A percentile compares a stretch with the other conserved stretches of the same genome.
These are phyloP conservation scores for Flagelloscypha sp. DNA, from an alignment of 768 basidiomycete species.

Conservation along the genomic window DNA sequence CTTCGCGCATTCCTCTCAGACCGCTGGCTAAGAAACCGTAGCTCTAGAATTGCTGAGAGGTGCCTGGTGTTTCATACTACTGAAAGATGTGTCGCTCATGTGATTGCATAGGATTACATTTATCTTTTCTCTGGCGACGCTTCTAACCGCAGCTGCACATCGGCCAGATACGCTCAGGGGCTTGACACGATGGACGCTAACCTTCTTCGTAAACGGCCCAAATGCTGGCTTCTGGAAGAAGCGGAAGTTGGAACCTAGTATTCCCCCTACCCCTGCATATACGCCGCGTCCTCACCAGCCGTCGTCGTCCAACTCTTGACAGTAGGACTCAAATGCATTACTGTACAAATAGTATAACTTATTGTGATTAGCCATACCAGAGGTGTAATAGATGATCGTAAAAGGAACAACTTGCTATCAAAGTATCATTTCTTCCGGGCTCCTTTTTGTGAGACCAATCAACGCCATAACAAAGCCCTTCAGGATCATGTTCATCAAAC, in stretches of 20 bases:
- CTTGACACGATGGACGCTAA: conserved; percentile 62
- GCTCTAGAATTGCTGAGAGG: conserved; percentile 46
- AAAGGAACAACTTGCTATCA: conserved; percentile 88
- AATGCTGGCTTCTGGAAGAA: conserved; percentile 47
- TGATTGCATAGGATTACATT: conserved; percentile 42
- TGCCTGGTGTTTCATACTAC: conserved; percentile 20
- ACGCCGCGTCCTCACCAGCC: no score
- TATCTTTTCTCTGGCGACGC: conserved; percentile 52
- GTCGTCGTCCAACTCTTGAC: no score
- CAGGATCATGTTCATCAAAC: conserved; percentile 72
- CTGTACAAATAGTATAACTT: no score
- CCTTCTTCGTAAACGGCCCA: conserved; percentile 58
- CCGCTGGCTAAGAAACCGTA: conserved; percentile 35
- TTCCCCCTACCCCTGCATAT: no score
- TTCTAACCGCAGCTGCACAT: conserved; percentile 57
- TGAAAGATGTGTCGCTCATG: conserved; percentile 3
- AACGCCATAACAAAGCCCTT: conserved; percentile 82
- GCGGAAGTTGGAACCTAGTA: no score
- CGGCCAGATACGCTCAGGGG: conserved; percentile 61
- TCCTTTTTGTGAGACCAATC: conserved; percentile 67
- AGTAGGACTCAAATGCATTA: no score
- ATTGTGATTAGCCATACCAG: conserved; percentile 55
- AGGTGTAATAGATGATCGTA: conserved; percentile 82
- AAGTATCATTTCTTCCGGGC: conserved; percentile 26
- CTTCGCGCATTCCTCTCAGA: conserved; percentile 55